phyloP scores from a whole-genome alignment of 352 stramenopile genomes.

The Globisporangium barbulae region DNA sequence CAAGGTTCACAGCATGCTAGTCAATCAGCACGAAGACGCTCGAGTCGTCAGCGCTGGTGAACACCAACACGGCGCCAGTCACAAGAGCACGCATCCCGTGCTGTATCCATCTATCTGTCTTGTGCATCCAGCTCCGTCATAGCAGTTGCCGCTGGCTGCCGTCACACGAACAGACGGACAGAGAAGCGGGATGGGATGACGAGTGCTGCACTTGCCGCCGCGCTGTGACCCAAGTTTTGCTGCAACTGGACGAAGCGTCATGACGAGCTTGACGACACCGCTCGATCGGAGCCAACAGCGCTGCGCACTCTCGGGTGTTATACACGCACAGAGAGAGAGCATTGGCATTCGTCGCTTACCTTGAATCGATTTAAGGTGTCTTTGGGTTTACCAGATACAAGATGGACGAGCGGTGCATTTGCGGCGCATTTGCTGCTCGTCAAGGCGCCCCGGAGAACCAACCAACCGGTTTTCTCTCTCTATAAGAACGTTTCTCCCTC shows the following conservation, averaged over 20 bases:
- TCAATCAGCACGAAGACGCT: neutral
- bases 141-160: neutral
- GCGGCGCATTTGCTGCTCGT: neutral
- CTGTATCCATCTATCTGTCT: constrained; percentile 1
- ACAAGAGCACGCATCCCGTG: neutral
- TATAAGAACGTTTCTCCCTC: constrained; percentile 30
- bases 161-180: neutral
- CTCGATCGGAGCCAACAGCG: neutral
- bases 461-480: constrained; percentile 45
- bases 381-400: constrained; percentile 90
- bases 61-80: neutral
- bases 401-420: constrained; percentile 39
- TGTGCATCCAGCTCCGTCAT: neutral
- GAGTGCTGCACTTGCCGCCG: neutral
- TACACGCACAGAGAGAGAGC: constrained; percentile 5
- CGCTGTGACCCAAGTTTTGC: neutral
- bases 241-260: neutral
- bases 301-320: neutral
- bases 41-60: neutral
- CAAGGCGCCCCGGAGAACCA: constrained; percentile 20
- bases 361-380: constrained; percentile 93
- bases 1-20: neutral
- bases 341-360: constrained; percentile 30
- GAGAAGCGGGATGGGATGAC: neutral
- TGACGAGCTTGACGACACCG: neutral